Evolutionary conservation across 2,329 filamentous ascomycete genomes (phyloP).

Genomic region (Aureobasidium sp.): DNA sequence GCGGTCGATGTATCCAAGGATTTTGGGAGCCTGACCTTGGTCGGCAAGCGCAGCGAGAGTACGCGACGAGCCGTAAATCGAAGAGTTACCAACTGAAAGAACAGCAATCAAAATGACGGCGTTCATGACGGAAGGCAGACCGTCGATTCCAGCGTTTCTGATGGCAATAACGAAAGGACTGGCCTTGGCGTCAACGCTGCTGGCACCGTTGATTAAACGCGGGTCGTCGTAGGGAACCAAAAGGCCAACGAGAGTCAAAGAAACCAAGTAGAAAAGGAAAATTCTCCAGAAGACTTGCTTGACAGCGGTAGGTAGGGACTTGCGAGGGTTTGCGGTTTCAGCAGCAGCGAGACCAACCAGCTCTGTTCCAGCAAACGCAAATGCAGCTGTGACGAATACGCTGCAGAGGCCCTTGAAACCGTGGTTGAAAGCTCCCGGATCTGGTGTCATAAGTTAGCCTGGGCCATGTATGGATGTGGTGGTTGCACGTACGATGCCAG

Average conservation of each 20-base stretch:
- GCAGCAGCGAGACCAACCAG: constrained; percentile 70
- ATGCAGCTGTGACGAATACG: constrained; percentile 70
- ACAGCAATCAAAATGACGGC: constrained; percentile 89
- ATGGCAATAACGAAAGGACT: constrained; percentile 95
- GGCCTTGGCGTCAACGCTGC: constrained; percentile 60
- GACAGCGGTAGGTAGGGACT: constrained; percentile 76
- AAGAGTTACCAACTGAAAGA: constrained; percentile 83
- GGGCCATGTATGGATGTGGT: constrained; percentile 48
- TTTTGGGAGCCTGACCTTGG: constrained; percentile 53
- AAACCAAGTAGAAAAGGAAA: constrained; percentile 69
- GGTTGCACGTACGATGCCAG: constrained; percentile 17
- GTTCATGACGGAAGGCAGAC: constrained; percentile 85
- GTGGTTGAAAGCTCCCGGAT: constrained; percentile 78
- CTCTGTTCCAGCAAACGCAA: constrained; percentile 69
- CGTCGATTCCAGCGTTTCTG: constrained; percentile 67
- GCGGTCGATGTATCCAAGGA: constrained; percentile 55
- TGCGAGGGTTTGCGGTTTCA: constrained; percentile 70
- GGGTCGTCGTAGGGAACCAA: constrained; percentile 67
- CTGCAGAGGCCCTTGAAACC: constrained; percentile 78
- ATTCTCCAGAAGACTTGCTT: constrained; percentile 97
- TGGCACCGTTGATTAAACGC: constrained; percentile 53
- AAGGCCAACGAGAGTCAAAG: constrained; percentile 71
- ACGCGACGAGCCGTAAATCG: constrained; percentile 84
- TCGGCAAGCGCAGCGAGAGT: constrained; percentile 86
- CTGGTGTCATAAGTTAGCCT: constrained; percentile 47